phyloP scores from a whole-genome alignment of 352 stramenopile species.

The Globisporangium nodosum region DNA sequence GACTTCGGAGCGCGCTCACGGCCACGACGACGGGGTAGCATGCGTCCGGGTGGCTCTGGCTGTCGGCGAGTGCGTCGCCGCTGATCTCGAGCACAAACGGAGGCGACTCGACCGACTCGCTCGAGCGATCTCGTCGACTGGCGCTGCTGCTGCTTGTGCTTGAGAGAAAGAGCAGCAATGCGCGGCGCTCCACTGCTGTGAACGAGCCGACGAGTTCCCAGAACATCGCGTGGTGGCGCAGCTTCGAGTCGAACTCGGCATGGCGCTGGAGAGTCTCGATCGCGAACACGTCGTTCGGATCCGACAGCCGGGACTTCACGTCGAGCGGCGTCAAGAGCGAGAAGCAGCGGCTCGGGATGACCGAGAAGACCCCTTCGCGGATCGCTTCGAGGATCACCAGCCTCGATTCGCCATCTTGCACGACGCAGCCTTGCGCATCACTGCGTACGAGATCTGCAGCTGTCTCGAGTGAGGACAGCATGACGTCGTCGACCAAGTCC shows the following conservation, averaged over 20 bases:
- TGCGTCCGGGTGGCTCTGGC: constrained; percentile 41
- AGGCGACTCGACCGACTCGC: neutral
- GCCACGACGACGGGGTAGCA: constrained; percentile 53
- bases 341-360: constrained; percentile 46
- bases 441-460: neutral
- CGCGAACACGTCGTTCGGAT: constrained; percentile 25
- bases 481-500: constrained; percentile 15
- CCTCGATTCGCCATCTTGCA: neutral
- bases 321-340: constrained; percentile 29
- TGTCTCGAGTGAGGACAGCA: neutral
- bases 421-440: too few relatives aligned
- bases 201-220: constrained; percentile 37
- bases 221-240: constrained; percentile 33
- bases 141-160: constrained; percentile 6
- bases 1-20: constrained; percentile 18
- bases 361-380: constrained; percentile 46
- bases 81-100: constrained; percentile 41
- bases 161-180: constrained; percentile 42
- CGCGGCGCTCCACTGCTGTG: constrained; percentile 35
- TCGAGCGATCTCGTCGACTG: neutral
- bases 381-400: constrained; percentile 27
- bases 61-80: constrained; percentile 29
- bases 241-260: constrained; percentile 20
- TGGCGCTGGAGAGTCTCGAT: constrained; percentile 20
- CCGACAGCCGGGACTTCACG: constrained; percentile 25